A percentile compares a stretch with the other conserved stretches of the same genome.
Conservation (phyloP, 2,329 filamentous ascomycete species). For the Fusarium verticillioides region DNA sequence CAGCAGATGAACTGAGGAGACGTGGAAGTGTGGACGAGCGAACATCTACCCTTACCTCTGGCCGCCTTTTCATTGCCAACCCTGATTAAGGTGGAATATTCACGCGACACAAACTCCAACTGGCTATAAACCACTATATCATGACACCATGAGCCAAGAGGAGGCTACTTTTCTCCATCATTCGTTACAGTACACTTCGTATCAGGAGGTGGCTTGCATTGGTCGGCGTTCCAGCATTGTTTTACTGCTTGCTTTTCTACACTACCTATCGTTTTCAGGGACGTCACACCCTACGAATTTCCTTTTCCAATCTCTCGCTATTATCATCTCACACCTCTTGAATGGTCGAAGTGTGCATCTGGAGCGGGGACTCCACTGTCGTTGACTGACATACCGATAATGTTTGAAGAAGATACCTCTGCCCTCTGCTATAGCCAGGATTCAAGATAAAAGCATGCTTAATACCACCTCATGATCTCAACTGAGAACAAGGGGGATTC, state of each 20-base stretch:
- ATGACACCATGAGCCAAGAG: conserved; percentile 30
- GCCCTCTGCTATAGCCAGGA: conserved; percentile 28
- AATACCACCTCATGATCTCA: conserved; percentile 29
- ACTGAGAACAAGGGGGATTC: conserved; percentile 19
- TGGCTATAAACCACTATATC: conserved; percentile 16
- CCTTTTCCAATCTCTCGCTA: conserved; percentile 40
- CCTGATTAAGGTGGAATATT: conserved; percentile 65
- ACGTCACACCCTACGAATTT: conserved; percentile 41
- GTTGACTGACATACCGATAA: conserved; percentile 34
- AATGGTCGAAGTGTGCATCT: conserved; percentile 33
- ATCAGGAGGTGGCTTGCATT: conserved; percentile 39
- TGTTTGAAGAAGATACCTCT: conserved; percentile 44
- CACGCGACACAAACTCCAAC: conserved; percentile 1
- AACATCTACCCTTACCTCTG: conserved; percentile 78
- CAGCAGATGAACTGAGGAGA: conserved; percentile 76
- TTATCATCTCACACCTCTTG: conserved; percentile 27
- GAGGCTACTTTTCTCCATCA: conserved; percentile 29
- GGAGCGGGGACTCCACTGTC: conserved; percentile 38
- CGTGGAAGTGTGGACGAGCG: conserved; percentile 87
- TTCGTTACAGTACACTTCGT: conserved; percentile 35
- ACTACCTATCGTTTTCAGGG: conserved; percentile 41
- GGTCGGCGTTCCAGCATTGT: conserved; percentile 45
- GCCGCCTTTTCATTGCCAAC: conserved; percentile 86
- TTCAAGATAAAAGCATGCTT: conserved; percentile 44
- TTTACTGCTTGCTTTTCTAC: conserved; percentile 30